Conservation (phyloP, 1,139 yeast species). For the Ashbya aceris region DNA sequence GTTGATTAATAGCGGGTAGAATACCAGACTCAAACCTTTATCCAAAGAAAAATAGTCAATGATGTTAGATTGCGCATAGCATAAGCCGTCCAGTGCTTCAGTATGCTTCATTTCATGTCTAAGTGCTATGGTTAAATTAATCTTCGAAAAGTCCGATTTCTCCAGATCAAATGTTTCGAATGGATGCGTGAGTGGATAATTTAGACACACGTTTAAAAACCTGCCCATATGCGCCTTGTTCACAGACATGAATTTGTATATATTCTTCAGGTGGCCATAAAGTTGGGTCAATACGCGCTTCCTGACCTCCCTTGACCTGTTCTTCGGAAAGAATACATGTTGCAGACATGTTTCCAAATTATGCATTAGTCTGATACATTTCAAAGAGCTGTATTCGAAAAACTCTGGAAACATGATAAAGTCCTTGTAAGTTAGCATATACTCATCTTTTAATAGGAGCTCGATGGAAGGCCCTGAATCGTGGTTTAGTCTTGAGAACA, state of each 20-base stretch:
- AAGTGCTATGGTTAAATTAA: slow-evolving; percentile 5
- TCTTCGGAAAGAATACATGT: slow-evolving; percentile 6
- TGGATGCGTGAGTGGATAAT: slow-evolving; percentile 17
- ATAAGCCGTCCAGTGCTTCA: neutral
- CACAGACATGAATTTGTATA: slow-evolving; percentile 9
- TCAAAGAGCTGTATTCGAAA: slow-evolving; percentile 14
- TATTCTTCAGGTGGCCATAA: slow-evolving; percentile 7
- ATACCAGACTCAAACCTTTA: slow-evolving; percentile 9
- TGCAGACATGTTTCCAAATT: slow-evolving; percentile 7
- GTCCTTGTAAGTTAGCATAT: slow-evolving; percentile 17
- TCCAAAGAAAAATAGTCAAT: slow-evolving; percentile 7
- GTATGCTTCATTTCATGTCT: neutral
- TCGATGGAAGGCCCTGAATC: slow-evolving; percentile 5
- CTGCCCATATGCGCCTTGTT: slow-evolving; percentile 13
- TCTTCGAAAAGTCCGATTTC: slow-evolving; percentile 4
- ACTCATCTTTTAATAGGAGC: slow-evolving; percentile 14
- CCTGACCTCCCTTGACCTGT: neutral
- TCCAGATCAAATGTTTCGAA: slow-evolving; percentile 4
- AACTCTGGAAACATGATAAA: slow-evolving; percentile 19
- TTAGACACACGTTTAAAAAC: slow-evolving; percentile 17
- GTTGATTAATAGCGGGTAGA: slow-evolving; percentile 11
- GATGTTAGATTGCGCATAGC: slow-evolving; percentile 1
- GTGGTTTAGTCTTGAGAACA: slow-evolving; percentile 6
- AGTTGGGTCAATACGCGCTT: slow-evolving; percentile 2
- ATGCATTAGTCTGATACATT: slow-evolving; percentile 10